Evolutionary conservation across 1,284 basidiomycete species (phyloP).

Genomic region (Stereum hirsutum): DNA sequence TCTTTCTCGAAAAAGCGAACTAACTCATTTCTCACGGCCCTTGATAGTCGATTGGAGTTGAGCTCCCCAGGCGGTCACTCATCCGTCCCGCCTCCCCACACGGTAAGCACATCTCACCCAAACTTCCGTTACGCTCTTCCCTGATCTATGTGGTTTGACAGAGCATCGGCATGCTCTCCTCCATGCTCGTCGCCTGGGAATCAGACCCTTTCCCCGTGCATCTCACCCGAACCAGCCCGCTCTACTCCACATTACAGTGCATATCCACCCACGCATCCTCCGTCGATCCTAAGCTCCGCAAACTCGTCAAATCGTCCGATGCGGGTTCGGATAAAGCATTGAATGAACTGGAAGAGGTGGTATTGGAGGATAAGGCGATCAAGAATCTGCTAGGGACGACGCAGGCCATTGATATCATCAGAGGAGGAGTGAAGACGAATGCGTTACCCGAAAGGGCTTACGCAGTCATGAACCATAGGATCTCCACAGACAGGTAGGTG

Average conservation of each 20-base stretch:
- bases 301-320: constrained; percentile 24
- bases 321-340: constrained; percentile 32
- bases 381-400: constrained; percentile 39
- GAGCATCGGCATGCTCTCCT: constrained; percentile 48
- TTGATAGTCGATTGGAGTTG: constrained; percentile 46
- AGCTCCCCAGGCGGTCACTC: constrained; percentile 60
- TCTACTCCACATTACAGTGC: constrained; percentile 35
- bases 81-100: constrained; percentile 48
- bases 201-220: constrained; percentile 30
- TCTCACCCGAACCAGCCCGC: constrained; percentile 32
- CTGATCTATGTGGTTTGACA: constrained; percentile 9
- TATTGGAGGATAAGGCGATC: constrained; percentile 22
- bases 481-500: constrained; percentile 34
- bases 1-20: too few species aligned
- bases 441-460: constrained; percentile 47
- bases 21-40: too few species aligned
- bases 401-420: constrained; percentile 50
- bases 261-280: constrained; percentile 35
- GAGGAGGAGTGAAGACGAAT: constrained; percentile 54
- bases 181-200: constrained; percentile 43
- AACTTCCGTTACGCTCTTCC: not conserved
- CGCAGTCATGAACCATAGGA: constrained; percentile 45
- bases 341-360: constrained; percentile 27
- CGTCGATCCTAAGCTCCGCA: constrained; percentile 27
- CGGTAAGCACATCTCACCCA: constrained; percentile 23